Evolutionary conservation across 108 stramenopile species (phyloP).

Genomic region (Hondaea fermentalgiana): DNA sequence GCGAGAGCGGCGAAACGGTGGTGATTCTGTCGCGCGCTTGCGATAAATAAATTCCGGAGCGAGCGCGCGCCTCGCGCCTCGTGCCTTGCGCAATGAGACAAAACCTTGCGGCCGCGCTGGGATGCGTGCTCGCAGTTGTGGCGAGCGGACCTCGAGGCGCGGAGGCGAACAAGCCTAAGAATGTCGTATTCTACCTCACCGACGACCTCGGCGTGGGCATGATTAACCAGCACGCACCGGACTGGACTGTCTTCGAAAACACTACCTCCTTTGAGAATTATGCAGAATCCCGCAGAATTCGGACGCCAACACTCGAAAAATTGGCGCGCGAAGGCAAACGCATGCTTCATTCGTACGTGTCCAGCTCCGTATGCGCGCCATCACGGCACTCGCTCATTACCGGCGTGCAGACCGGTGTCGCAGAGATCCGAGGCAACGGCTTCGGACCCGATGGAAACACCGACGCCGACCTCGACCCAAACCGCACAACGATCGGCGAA

Average conservation of each 20-base stretch:
- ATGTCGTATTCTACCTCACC: neutral
- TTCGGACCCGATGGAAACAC: neutral
- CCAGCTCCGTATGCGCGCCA: neutral
- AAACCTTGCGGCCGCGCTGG: too few species aligned
- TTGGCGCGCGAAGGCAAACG: neutral
- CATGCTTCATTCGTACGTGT: neutral
- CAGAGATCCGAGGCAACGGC: neutral
- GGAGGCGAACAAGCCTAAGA: neutral
- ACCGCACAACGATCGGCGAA: neutral
- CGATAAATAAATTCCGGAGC: too few species aligned
- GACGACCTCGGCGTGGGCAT: conserved; percentile 15
- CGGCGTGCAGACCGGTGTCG: neutral
- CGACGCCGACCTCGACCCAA: neutral
- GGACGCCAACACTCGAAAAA: neutral
- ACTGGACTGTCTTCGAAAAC: neutral
- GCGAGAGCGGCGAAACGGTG: too few species aligned
- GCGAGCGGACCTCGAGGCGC: neutral
- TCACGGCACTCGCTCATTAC: neutral
- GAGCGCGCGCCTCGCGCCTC: too few species aligned
- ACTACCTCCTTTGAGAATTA: neutral
- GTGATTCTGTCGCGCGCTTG: too few species aligned
- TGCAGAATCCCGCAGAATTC: neutral
- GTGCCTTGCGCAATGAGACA: too few species aligned
- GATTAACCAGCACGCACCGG: conserved; percentile 9
- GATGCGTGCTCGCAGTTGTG: neutral